Evolutionary conservation across 495 filamentous ascomycete species (phyloP), one percentile per base, ranked within the genome.

Genomic region (Elaphomyces granulatus): DNA sequence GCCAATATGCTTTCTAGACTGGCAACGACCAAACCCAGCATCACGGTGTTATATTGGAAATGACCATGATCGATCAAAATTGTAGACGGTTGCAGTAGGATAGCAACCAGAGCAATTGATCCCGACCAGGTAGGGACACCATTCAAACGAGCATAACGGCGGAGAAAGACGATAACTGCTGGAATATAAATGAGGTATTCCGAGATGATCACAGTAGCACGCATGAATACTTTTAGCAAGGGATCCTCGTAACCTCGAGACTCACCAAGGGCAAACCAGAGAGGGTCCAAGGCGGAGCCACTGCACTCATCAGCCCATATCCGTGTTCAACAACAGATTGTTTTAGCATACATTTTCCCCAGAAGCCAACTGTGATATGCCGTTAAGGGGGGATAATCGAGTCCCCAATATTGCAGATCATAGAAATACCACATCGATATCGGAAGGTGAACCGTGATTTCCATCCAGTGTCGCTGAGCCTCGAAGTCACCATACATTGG

Each of bases 381-480:
- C 12, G 90, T 96, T 66, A 98, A 72, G 21, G 90, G 90, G 32
- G 90, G 90, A 55, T 98, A 98, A 54, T 98, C 90, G 41, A 98
- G 70, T 0, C 90, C 90, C 90, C 90, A 98, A 77, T 92, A 98
- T 48, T 88, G 68, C 39, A 96, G 61, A 54, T 98, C 86, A 60
- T 95, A 85, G 52, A 87, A 92, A 58, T 98, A 96, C 92, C 90
- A 98, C 52, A 90, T 82, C 3, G 81, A 83, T 31, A 93, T 68
- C 7, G 90, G 92, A 3, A 98, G 68, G 43, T 90, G 75, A 10
- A 72, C 80, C 1, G 92, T 94, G 45, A 95, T 71, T 50, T 96
- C 90, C 88, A 96, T 95, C 90, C 90, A 98, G 52, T 98, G 90
- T 48, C 90, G 60, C 56, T 98, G 90, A 4, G 92, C 90, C 58